Evolutionary conservation across 352 stramenopile species (phyloP).

Genomic region (Phytophthora capsici): DNA sequence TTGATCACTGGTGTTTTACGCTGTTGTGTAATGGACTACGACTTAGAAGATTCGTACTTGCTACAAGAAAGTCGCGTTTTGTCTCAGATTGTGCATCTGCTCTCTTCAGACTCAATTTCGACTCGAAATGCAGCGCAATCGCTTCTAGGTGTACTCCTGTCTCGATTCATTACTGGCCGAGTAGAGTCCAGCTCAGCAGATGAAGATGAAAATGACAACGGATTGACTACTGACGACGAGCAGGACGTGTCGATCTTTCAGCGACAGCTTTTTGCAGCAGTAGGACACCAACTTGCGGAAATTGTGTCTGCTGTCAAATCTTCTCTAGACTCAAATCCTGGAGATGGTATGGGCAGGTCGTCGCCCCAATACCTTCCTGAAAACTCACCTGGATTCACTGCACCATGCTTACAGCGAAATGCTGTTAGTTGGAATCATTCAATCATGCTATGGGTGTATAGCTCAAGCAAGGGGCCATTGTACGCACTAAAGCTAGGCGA

Average conservation of each 20-base stretch:
- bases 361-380: slow-evolving; percentile 47
- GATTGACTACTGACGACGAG: slow-evolving; percentile 16
- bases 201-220: slow-evolving; percentile 9
- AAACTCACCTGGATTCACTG: slow-evolving; percentile 47
- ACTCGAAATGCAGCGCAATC: slow-evolving; percentile 65
- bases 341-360: slow-evolving; percentile 2
- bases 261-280: slow-evolving; percentile 66
- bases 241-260: slow-evolving; percentile 64
- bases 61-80: slow-evolving; percentile 71
- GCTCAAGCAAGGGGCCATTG: slow-evolving; percentile 39
- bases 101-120: slow-evolving; percentile 48
- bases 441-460: slow-evolving; percentile 81
- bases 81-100: slow-evolving; percentile 55
- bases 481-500: slow-evolving; percentile 77
- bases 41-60: slow-evolving; percentile 78
- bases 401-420: slow-evolving; percentile 36
- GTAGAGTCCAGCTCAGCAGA: slow-evolving; percentile 20
- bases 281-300: slow-evolving; percentile 69
- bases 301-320: slow-evolving; percentile 41
- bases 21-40: slow-evolving; percentile 69
- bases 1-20: slow-evolving; percentile 61
- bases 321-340: slow-evolving; percentile 2
- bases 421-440: slow-evolving; percentile 74
- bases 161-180: slow-evolving; percentile 62
- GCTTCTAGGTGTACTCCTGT: slow-evolving; percentile 62